A percentile compares a stretch with the other conserved stretches of the same genome.
phyloP scores from a whole-genome alignment of 768 basidiomycete species.

The Tylopilus subfusipes region DNA sequence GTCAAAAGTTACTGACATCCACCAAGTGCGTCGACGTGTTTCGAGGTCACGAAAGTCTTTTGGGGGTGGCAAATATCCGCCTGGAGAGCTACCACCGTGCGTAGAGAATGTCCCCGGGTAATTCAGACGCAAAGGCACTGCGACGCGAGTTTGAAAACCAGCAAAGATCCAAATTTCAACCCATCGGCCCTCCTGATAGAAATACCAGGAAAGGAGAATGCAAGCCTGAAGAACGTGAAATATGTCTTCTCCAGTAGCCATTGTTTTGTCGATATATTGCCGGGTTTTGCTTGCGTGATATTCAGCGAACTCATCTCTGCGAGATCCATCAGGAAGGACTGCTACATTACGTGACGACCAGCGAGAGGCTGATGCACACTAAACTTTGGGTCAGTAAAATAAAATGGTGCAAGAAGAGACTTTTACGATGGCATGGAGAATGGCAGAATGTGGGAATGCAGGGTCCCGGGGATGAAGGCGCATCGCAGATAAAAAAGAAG shows the following conservation, averaged over 20 bases:
- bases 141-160: slow-evolving; percentile 78
- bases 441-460: slow-evolving; percentile 83
- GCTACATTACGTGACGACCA: slow-evolving; percentile 73
- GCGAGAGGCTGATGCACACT: slow-evolving; percentile 82
- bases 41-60: slow-evolving; percentile 74
- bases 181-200: slow-evolving; percentile 86
- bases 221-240: slow-evolving; percentile 87
- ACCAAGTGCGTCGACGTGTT: slow-evolving; percentile 80
- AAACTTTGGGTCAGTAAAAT: slow-evolving; percentile 9
- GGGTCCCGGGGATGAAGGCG: slow-evolving; percentile 75
- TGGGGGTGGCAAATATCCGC: slow-evolving; percentile 77
- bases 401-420: not conserved
- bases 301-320: slow-evolving; percentile 83
- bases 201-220: slow-evolving; percentile 84
- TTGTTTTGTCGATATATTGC: slow-evolving; percentile 82
- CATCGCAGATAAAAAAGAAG: slow-evolving; percentile 77
- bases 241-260: slow-evolving; percentile 86
- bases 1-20: slow-evolving; percentile 88
- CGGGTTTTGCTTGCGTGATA: slow-evolving; percentile 86
- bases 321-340: slow-evolving; percentile 67
- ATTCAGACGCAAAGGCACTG: slow-evolving; percentile 77
- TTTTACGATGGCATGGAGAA: slow-evolving; percentile 86
- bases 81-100: slow-evolving; percentile 63
- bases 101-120: slow-evolving; percentile 81
- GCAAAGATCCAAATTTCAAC: slow-evolving; percentile 92